Percentiles rank a stretch among this genome's conserved stretches.
Conservation (phyloP, 306 rosid species). For the Betula pendula region DNA sequence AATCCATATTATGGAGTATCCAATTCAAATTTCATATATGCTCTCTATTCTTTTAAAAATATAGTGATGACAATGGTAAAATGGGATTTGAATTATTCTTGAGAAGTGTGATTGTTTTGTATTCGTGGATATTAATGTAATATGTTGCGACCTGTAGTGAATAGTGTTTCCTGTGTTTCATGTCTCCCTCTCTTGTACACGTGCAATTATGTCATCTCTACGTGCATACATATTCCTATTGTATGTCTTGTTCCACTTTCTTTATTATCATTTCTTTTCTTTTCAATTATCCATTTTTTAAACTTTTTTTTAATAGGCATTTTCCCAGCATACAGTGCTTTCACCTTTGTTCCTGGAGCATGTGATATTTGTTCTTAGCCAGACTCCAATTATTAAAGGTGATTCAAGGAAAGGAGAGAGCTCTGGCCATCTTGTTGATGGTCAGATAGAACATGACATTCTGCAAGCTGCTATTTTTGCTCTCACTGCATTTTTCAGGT, state of each 20-base stretch:
- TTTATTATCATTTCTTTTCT: neutral
- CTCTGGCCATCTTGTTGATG: slow-evolving; percentile 49
- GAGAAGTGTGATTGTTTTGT: too few relatives aligned
- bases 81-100: too few relatives aligned
- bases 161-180: neutral
- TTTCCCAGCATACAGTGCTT: slow-evolving; percentile 83
- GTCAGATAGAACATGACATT: slow-evolving; percentile 65
- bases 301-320: slow-evolving; percentile 55
- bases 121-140: too few relatives aligned
- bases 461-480: slow-evolving; percentile 86
- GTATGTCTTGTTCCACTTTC: neutral
- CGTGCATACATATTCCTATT: neutral
- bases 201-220: neutral
- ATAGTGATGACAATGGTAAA: too few relatives aligned
- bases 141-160: neutral
- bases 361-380: slow-evolving; percentile 67
- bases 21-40: too few relatives aligned
- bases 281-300: neutral
- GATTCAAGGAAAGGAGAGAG: slow-evolving; percentile 59
- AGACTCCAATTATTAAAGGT: slow-evolving; percentile 57
- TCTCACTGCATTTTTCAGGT: slow-evolving; percentile 97
- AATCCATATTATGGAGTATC: too few relatives aligned
- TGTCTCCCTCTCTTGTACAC: neutral
- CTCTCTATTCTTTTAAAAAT: too few relatives aligned
- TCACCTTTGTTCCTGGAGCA: slow-evolving; percentile 87